Conservation (phyloP, 2,329 filamentous ascomycete species). For the Lasiodiplodia sp. region DNA sequence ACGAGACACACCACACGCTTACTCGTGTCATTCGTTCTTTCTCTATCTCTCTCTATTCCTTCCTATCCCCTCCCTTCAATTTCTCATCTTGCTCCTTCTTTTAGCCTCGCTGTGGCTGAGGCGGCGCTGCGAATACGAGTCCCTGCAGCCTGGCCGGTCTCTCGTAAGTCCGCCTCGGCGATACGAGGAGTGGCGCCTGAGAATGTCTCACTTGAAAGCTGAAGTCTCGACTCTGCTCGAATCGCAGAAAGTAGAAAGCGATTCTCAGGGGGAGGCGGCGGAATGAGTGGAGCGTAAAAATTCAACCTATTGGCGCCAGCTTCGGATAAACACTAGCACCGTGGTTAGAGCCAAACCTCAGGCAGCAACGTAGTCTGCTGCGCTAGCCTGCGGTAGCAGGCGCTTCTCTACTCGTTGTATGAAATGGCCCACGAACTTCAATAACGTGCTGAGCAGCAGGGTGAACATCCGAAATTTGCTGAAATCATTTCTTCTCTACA, state of each 20-base stretch:
- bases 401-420: neutral
- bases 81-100: neutral
- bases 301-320: neutral
- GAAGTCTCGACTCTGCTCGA: neutral
- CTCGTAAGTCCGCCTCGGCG: neutral
- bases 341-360: neutral
- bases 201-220: neutral
- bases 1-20: conserved; percentile 1
- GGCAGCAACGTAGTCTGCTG: neutral
- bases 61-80: neutral
- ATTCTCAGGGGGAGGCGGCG: conserved; percentile 1
- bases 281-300: neutral
- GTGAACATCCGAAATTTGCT: conserved; percentile 2
- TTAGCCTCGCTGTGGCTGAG: neutral
- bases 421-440: neutral
- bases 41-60: neutral
- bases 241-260: neutral
- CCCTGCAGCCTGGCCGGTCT: neutral
- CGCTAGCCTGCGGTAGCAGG: neutral
- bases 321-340: neutral
- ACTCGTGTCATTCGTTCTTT: neutral
- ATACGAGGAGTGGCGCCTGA: neutral
- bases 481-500: conserved; percentile 17
- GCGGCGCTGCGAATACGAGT: neutral
- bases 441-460: neutral